A percentile compares a stretch with the other conserved stretches of the same genome.
phyloP scores from a whole-genome alignment of 345 rosid genomes.

The Clausena lansium region DNA sequence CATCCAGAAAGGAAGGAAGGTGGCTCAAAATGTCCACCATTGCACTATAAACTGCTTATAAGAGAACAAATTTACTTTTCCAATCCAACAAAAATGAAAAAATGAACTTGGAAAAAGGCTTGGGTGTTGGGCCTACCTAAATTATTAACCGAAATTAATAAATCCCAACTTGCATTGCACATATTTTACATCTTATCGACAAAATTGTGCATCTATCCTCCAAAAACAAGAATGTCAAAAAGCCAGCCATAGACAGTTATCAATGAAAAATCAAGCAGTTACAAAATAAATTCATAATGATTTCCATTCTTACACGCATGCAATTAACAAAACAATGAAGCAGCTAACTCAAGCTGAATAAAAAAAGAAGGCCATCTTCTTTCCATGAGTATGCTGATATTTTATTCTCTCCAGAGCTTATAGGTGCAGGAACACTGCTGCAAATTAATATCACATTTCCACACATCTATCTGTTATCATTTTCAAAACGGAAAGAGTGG shows the following conservation, averaged over 20 bases:
- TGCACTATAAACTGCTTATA: neutral
- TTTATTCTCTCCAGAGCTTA: neutral
- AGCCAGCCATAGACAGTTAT: neutral
- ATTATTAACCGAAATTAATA: neutral
- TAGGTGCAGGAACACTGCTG: neutral
- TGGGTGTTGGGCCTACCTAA: neutral
- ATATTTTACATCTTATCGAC: neutral
- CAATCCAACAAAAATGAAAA: neutral
- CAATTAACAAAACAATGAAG: neutral
- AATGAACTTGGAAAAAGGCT: neutral
- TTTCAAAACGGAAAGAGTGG: neutral
- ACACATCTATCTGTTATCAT: neutral
- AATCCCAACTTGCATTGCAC: neutral
- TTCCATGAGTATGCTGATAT: neutral
- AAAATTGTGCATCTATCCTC: neutral
- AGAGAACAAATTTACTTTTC: neutral
- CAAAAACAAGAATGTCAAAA: neutral
- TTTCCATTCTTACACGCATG: neutral
- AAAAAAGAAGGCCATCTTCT: neutral
- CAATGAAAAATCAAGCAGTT: neutral
- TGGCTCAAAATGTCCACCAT: neutral
- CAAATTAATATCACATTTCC: neutral
- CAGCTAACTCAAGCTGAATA: neutral
- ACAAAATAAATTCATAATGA: neutral
- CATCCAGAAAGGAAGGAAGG: neutral